These are phyloP conservation scores for Boletus vermiculosoides DNA, from an alignment of 768 basidiomycete species.

Conservation along the genomic window DNA sequence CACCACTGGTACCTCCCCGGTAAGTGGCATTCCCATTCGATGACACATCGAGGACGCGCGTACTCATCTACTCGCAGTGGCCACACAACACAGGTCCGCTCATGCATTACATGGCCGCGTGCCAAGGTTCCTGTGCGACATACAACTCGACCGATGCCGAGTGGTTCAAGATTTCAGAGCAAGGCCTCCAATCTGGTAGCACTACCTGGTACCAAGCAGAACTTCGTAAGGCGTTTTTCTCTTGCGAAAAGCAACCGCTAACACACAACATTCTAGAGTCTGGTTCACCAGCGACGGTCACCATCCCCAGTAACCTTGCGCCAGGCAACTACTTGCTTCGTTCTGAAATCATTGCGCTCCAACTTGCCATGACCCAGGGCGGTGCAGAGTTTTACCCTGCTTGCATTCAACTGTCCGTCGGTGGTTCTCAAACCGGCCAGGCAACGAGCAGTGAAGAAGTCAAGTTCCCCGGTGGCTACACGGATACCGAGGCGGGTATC, in stretches of 20 bases:
- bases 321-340: conserved; percentile 73
- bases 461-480: conserved; percentile 69
- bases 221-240: conserved; percentile 38
- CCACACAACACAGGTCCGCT: conserved; percentile 62
- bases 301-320: conserved; percentile 50
- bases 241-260: not conserved
- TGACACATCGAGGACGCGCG: not conserved
- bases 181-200: conserved; percentile 38
- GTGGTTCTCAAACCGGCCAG: conserved; percentile 28
- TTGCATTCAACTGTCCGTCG: conserved; percentile 28
- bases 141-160: conserved; percentile 54
- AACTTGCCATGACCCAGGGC: conserved; percentile 49
- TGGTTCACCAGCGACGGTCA: conserved; percentile 39
- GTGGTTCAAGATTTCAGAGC: conserved; percentile 75
- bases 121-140: conserved; percentile 52
- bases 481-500: conserved; percentile 66
- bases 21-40: conserved; percentile 5
- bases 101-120: conserved; percentile 70
- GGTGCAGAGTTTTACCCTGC: conserved; percentile 47
- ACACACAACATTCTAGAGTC: conserved; percentile 25
- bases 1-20: conserved; percentile 34
- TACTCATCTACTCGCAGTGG: conserved; percentile 34
- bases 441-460: conserved; percentile 40
- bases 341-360: conserved; percentile 76
- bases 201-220: conserved; percentile 48